Percentiles rank a stretch among this genome's conserved stretches.
These are phyloP conservation scores for Trichoderma polysporum DNA, from an alignment of 2,329 filamentous ascomycete species.

Conservation along the genomic window DNA sequence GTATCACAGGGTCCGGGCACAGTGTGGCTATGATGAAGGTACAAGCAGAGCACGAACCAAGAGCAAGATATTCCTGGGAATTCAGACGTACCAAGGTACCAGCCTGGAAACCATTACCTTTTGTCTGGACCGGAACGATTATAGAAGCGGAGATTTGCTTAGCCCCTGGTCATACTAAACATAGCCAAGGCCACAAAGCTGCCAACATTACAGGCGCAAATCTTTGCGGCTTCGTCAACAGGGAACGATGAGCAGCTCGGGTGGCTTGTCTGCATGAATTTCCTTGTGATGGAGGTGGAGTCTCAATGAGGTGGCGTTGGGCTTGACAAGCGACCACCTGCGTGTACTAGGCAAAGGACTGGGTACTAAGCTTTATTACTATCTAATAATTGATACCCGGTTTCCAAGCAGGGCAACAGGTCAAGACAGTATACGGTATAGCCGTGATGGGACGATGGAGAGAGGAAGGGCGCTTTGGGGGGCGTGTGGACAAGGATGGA, in stretches of 20 bases:
- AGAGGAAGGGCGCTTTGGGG: conserved; percentile 11
- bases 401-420: background rate
- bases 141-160: conserved; percentile 17
- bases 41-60: conserved; percentile 13
- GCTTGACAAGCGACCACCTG: conserved; percentile 1
- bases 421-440: conserved; percentile 4
- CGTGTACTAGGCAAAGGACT: background rate
- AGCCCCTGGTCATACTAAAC: conserved; percentile 15
- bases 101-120: conserved; percentile 3
- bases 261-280: conserved; percentile 18
- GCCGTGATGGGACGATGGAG: conserved; percentile 1
- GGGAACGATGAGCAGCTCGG: background rate
- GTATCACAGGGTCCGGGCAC: conserved; percentile 15
- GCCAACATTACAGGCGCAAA: conserved; percentile 15
- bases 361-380: background rate
- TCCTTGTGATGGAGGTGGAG: conserved; percentile 7
- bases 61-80: background rate
- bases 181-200: conserved; percentile 13
- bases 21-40: conserved; percentile 6
- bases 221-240: conserved; percentile 9
- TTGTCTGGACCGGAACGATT: background rate
- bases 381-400: background rate
- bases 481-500: conserved; percentile 18
- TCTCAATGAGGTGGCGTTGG: conserved; percentile 13
- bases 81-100: conserved; percentile 8